Evolutionary conservation across 2,329 filamentous ascomycete species (phyloP), one percentile per base, ranked within the genome.

Genomic region (Calonectria pseudoturangicola): DNA sequence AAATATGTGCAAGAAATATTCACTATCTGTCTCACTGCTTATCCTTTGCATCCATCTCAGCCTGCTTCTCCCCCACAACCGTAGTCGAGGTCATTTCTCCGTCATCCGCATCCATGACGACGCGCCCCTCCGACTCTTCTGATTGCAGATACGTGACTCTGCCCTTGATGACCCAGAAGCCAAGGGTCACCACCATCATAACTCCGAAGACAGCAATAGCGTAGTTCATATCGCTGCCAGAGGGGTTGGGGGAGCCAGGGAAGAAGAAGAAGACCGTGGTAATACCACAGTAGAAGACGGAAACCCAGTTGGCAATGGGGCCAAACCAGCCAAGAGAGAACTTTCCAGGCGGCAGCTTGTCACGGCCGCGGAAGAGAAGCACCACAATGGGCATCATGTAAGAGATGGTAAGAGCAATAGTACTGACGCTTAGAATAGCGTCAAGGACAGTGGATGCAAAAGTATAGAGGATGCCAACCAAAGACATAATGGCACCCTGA

Each of bases 191-290:
- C 3, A 89, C 81, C 65, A 90, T 74, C 88, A 90, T 89, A 27
- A 90, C 84, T 1, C 87, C 89, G 75, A 90, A 90, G 0, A 90
- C 88, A 1, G 86, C 89, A 75, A 90, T 89, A 7, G 89, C 89
- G 76, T 87, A 90, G 79, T 90, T 90, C 89, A 90, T 90, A 72
- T 90, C 87, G n/a, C 81, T 80, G 0, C 83, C 78, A 0, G 84
- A 73, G 0, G 89, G 88, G 70, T 85, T 85, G 0, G 88, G 89
- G 0, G 70, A 72, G 0, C 80, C 80, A 0, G 88, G 88, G 75
- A 90, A 90, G 77, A 90, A 88, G 84, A 90, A 90, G 80, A 90
- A 89, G 30, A 90, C 83, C 0, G 87, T 88, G 1, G 88, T 89
- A 66, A 90, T 79, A 64, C 79, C 80, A 76, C 88, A 90, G 79